Evolutionary conservation across 2,329 filamentous ascomycete genomes (phyloP), one percentile per base, ranked within the genome.

Genomic region (Arthrocladium fulminans): DNA sequence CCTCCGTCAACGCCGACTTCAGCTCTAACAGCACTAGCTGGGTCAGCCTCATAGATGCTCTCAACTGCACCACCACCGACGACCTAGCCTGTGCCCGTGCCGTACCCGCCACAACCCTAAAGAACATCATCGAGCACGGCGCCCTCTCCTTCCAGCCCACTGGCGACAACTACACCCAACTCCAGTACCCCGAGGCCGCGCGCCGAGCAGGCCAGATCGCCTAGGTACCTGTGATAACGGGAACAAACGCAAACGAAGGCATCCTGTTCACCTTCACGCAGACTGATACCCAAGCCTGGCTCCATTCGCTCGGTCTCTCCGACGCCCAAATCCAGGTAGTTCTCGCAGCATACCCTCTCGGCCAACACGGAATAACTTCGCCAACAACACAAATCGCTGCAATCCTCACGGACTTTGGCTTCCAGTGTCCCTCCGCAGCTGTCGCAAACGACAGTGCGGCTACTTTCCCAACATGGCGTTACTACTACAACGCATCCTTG

Each of bases 401-500:
- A 3, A 57, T 61, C 13, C 24, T 48, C 13, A 61, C 57, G 1
- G 59, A 61, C 2, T 24, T 54, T 9, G 38, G 27, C 1, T 57
- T 61, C 27, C 52, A 55, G 8, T 62, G 60, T 39, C 53, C 55
- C 0, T 43, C 48, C 10, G 50, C 51, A 4, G 29, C 47, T 3
- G 44, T 55, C 10, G 59, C 58, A 0, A 51, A 59, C 32, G 51
- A 54, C 13, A 54, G 51, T 2, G 25, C 24, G 0, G 53, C 48
- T 3, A 57, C 52, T 2, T 53, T 59, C 38, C 55, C 54, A 1
- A 51, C 56, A 3, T 65, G 59, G 57, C 49, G 62, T 8, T 65
- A 62, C 51, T 59, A 53, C 34, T 64, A 55, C 47, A 63, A 63
- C 44, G 59, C 58, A 2, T 58, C 54, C 8, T 64, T 64, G 41